These are phyloP conservation scores for Myxozyma sirexii DNA, from an alignment of 805 yeast species.

Conservation along the genomic window DNA sequence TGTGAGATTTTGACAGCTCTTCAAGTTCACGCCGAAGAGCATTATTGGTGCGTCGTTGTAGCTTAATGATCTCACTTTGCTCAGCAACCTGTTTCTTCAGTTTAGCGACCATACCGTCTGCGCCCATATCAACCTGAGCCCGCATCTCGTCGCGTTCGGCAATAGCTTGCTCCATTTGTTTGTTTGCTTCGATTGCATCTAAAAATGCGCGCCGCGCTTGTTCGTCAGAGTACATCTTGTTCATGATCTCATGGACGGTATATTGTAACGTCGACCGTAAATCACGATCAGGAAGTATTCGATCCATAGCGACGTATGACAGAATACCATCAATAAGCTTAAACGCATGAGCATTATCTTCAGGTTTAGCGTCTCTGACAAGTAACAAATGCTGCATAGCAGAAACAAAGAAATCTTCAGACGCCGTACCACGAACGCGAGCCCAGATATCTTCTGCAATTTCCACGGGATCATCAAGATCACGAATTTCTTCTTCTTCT, in stretches of 20 bases:
- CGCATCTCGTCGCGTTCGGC: constrained; percentile 66
- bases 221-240: constrained; percentile 80
- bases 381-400: constrained; percentile 68
- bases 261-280: constrained; percentile 39
- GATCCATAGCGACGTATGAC: constrained; percentile 60
- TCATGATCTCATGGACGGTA: constrained; percentile 48
- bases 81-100: constrained; percentile 65
- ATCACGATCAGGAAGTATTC: constrained; percentile 43
- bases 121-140: constrained; percentile 69
- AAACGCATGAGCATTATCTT: constrained; percentile 53
- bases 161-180: constrained; percentile 56
- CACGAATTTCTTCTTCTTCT: constrained; percentile 51
- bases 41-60: constrained; percentile 64
- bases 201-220: constrained; percentile 72
- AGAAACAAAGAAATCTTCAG: constrained; percentile 61
- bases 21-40: constrained; percentile 63
- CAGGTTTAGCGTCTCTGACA: constrained; percentile 45
- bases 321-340: constrained; percentile 67
- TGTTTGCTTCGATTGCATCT: constrained; percentile 58
- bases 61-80: constrained; percentile 58
- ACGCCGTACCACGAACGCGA: constrained; percentile 59
- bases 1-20: constrained; percentile 54
- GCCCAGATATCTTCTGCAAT: constrained; percentile 61
- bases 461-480: constrained; percentile 73
- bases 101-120: constrained; percentile 68